Conservation (phyloP, 257 asterid genomes). For the Solanum virginianum region DNA sequence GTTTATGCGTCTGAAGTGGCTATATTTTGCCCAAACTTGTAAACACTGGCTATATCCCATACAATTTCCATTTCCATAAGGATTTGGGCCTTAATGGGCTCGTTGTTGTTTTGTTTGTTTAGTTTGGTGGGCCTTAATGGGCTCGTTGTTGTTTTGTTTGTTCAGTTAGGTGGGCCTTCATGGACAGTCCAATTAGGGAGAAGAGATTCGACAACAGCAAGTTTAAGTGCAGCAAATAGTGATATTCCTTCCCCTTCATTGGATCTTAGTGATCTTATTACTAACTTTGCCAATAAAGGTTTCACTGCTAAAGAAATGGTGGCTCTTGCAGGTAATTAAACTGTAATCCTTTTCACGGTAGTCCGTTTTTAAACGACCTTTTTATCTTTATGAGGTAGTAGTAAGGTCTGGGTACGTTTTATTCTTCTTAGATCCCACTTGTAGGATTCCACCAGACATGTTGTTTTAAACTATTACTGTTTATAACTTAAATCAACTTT, state of each 20-base stretch:
- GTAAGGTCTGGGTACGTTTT: too few relatives aligned
- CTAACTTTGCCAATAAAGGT: slow-evolving; percentile 47
- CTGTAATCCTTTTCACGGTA: too few relatives aligned
- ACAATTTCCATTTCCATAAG: background rate
- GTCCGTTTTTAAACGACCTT: too few relatives aligned
- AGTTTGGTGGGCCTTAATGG: slow-evolving; percentile 22
- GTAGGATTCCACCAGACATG: accelerated
- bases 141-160: too few relatives aligned
- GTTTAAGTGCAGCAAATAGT: slow-evolving; percentile 28
- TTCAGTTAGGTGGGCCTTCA: slow-evolving; percentile 48
- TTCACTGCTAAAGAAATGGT: slow-evolving; percentile 48
- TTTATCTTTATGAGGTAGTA: too few relatives aligned
- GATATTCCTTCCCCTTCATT: slow-evolving; percentile 40
- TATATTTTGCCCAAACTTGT: background rate
- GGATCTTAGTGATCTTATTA: slow-evolving; percentile 33
- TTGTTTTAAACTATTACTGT: too few relatives aligned
- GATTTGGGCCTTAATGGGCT: background rate
- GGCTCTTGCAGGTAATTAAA: slow-evolving; percentile 37
- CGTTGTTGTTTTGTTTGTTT: background rate
- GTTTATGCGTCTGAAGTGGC: background rate
- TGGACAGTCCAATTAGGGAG: slow-evolving; percentile 51
- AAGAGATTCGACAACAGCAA: slow-evolving; percentile 55
- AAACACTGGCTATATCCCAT: background rate
- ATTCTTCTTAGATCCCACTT: too few relatives aligned
- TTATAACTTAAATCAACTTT: too few relatives aligned